phyloP scores from a whole-genome alignment of 139 green algal species.

The Chlorella vulgaris region DNA sequence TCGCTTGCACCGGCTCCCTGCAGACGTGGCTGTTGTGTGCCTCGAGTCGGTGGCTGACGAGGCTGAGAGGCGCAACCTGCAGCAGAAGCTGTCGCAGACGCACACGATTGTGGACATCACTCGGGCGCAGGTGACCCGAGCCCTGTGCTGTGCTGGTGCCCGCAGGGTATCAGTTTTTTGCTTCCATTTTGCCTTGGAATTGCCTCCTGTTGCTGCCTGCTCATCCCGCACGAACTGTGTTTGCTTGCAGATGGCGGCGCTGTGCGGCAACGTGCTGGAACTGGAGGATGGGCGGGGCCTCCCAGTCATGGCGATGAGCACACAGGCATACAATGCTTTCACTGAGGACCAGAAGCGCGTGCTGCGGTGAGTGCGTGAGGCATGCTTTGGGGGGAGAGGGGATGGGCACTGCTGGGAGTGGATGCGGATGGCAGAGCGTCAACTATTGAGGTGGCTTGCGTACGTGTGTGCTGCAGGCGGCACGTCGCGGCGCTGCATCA shows the following conservation, averaged over 20 bases:
- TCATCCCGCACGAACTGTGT: too few species aligned
- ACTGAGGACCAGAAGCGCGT: conserved; percentile 71
- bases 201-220: too few species aligned
- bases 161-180: too few species aligned
- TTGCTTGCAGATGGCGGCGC: conserved; percentile 86
- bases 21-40: conserved; percentile 91
- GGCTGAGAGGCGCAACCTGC: conserved; percentile 72
- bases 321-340: conserved; percentile 87
- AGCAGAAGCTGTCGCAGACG: conserved; percentile 54
- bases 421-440: too few species aligned
- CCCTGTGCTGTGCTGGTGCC: background rate
- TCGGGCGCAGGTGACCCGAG: conserved; percentile 26
- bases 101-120: conserved; percentile 89
- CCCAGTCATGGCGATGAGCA: conserved; percentile 89
- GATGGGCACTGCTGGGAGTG: background rate
- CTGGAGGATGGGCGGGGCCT: conserved; percentile 80
- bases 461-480: conserved; percentile 47
- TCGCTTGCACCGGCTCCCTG: background rate
- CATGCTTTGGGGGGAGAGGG: background rate
- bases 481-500: conserved; percentile 85
- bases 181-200: too few species aligned
- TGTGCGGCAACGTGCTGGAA: conserved; percentile 96
- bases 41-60: conserved; percentile 75
- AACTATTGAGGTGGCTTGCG: too few species aligned
- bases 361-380: background rate